A percentile compares a stretch with the other conserved stretches of the same genome.
Conservation (phyloP, 2,329 filamentous ascomycete genomes). For the Fusarium nanum region DNA sequence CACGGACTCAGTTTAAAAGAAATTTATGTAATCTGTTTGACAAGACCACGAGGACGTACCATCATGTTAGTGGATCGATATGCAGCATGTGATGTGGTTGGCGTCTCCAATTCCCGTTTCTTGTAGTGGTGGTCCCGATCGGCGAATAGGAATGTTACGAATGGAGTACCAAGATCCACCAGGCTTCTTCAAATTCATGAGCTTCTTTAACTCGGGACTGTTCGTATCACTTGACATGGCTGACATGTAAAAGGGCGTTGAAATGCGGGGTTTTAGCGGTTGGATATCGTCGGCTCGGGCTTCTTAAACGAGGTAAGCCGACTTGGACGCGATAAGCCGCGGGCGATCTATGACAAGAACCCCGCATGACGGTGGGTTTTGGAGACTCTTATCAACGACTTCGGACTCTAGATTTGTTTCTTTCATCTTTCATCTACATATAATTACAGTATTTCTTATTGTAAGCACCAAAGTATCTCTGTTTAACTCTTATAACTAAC, state of each 20-base stretch:
- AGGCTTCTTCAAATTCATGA: background rate
- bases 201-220: background rate
- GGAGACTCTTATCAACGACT: conserved; percentile 2
- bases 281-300: conserved; percentile 32
- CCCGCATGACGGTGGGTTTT: conserved; percentile 19
- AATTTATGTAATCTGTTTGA: too few relatives aligned
- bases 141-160: background rate
- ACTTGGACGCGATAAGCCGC: conserved; percentile 18
- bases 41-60: background rate
- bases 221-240: conserved; percentile 8
- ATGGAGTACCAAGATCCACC: background rate
- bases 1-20: too few relatives aligned
- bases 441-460: background rate
- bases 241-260: conserved; percentile 27
- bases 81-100: background rate
- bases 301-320: background rate
- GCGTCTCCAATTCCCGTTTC: background rate
- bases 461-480: background rate
- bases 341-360: conserved; percentile 7
- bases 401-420: background rate
- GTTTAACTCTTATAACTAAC: background rate
- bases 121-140: too few relatives aligned
- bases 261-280: conserved; percentile 24
- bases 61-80: background rate
- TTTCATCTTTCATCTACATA: background rate